Evolutionary conservation across 495 filamentous ascomycete genomes (phyloP).

Genomic region (Tuber microsphaerosporum): DNA sequence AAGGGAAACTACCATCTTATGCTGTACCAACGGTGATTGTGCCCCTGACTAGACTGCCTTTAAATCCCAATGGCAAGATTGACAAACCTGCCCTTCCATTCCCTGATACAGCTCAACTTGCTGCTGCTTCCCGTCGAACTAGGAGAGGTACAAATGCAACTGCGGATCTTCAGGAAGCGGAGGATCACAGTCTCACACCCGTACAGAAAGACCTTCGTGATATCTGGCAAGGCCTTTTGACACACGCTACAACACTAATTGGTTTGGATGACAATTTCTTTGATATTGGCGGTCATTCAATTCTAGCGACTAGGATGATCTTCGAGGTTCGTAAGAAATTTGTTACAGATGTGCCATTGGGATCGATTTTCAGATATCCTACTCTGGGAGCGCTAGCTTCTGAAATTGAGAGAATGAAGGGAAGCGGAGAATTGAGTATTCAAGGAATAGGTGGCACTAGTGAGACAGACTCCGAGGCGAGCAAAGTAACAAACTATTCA

Average conservation of each 20-base stretch:
- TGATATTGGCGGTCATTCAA: constrained; percentile 78
- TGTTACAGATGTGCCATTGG: constrained; percentile 65
- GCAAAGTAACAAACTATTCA: constrained; percentile 55
- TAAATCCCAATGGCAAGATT: constrained; percentile 93
- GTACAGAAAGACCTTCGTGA: constrained; percentile 39
- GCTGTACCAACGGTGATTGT: constrained; percentile 78
- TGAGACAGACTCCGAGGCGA: constrained; percentile 33
- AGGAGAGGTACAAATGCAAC: constrained; percentile 27
- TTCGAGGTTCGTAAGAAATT: constrained; percentile 55
- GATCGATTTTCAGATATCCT: constrained; percentile 65
- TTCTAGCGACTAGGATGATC: constrained; percentile 81
- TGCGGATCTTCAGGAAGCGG: constrained; percentile 43
- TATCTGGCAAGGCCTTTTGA: constrained; percentile 51
- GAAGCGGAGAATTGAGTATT: constrained; percentile 40
- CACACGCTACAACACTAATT: constrained; percentile 52
- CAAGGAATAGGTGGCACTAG: constrained; percentile 35
- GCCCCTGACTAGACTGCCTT: constrained; percentile 67
- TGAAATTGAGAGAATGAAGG: constrained; percentile 61
- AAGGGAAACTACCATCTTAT: constrained; percentile 67
- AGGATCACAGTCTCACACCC: constrained; percentile 50
- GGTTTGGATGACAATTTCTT: constrained; percentile 69
- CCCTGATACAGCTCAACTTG: constrained; percentile 65
- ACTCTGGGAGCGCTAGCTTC: constrained; percentile 65
- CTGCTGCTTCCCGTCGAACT: constrained; percentile 41
- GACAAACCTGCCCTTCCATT: constrained; percentile 87